Evolutionary conservation across 2,329 filamentous ascomycete genomes (phyloP), one percentile per base, ranked within the genome.

Genomic region (Claviceps arundinis): DNA sequence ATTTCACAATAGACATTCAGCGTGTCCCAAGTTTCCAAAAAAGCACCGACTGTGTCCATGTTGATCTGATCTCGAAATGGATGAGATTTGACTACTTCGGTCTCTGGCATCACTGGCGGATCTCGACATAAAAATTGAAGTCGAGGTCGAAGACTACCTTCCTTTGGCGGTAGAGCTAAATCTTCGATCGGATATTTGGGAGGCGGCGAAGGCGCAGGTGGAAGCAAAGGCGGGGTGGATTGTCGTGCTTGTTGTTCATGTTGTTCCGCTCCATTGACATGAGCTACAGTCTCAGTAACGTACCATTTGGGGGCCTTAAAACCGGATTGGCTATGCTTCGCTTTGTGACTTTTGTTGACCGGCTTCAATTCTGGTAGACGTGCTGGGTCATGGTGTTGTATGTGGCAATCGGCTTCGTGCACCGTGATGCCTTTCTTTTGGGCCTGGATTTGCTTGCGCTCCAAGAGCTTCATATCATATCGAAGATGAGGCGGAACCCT

Each of bases 1-100:
- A 96, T 85, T 62, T 95, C 89, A 63, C 89, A 95, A 64, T 96
- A 96, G n/a, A 98, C 91, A 61, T 96, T 98, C 37, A 98, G 75
- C 0, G 90, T 96, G 60, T 96, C 89, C 93, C 93, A 98, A 0
- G 87, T 88, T 68, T 96, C 91, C 24, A 98, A 70, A 16, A 97
- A 72, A 2, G 82, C 77, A 0, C 90, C 89, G n/a, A 96, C 80
- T 3, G 89, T 91, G 60, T 85, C 82, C 81, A 91, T 93, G 19
- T 83, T 71, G 51, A 97, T 81, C 41, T 82, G 80, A 16, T 62
- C 56, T 13, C 59, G 55, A 1, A 56, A 45, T 2, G 55, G 49
- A 8, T 47, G 48, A 24, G 11, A 26, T 34, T 50, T 45, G 14
- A 60, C 57, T n/a, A 41, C 19, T 1, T 58, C 59, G 17, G 72